Base-by-base conservation (phyloP, 78 protist genomes). In the Monocercomonoides exilis region DNA sequence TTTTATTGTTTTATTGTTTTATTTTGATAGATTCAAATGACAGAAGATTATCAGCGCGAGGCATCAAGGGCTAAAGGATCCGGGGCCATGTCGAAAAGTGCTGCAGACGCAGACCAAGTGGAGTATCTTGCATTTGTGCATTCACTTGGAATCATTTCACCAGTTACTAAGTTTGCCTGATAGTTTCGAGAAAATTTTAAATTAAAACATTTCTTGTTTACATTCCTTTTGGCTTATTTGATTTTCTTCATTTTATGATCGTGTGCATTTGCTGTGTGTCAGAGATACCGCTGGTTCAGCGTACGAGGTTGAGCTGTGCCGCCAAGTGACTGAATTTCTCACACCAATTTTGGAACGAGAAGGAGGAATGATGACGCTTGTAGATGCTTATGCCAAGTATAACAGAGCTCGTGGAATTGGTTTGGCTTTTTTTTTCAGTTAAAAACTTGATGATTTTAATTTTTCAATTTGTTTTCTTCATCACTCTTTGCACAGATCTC, bases 361-460 rank as follows among this genome's bases (percentile, higher is more conserved):
- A 21, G 82, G 82, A 6, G 82, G 82, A 33, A 6, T 6, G 82
- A 79, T 79, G 82, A 21, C 82, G 6, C 82, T 79, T 41, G 43
- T 21, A 5, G 82, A 79, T 21, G 82, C 82, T 41, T 79, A 21
- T 32, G 82, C 82, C 6, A 6, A 29, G 43, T 79, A 33, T 41
- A 79, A 79, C 82, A 6, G 82, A 21, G 82, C 82, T 4, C 82
- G 82, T 5, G 82, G 82, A 32, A 79, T 21, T 32, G 70, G 70
- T 54, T 21, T 32, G 70, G 70, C 70, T 11, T 11, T 54, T 11
- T 54, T 11, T 21, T 21, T 54, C 70, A 11, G 70, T 11, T 21
- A 21, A 54, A 21, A 21, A 11, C 21, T 11, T 21, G 38, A 11
- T 11, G 21, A 54, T 21, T 32, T 21, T 11, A 54, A 21, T 32